phyloP scores from a whole-genome alignment of 164 flowering plant genomes.

The Vitis cinerea region DNA sequence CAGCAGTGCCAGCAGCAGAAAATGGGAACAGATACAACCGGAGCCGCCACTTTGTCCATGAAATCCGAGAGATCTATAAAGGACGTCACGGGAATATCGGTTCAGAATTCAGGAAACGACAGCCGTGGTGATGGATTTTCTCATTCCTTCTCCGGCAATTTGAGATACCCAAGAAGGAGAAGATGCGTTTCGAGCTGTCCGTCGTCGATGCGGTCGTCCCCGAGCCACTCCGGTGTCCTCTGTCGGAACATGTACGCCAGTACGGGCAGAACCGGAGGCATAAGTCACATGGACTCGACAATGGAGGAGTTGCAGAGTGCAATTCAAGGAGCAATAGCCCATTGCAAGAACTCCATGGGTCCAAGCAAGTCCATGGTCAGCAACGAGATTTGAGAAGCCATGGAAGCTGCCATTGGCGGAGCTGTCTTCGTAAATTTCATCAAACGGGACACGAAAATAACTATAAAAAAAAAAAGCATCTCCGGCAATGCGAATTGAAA shows the following conservation, averaged over 20 bases:
- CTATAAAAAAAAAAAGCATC: too few relatives aligned
- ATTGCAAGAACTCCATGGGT: constrained; percentile 90
- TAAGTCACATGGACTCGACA: constrained; percentile 41
- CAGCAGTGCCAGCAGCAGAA: constrained; percentile 34
- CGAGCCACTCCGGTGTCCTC: constrained; percentile 78
- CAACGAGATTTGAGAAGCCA: constrained; percentile 15
- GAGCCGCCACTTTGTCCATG: not conserved
- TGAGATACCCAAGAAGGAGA: constrained; percentile 59
- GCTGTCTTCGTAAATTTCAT: too few relatives aligned
- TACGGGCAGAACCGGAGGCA: constrained; percentile 1
- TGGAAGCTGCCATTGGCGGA: too few relatives aligned
- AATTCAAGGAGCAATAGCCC: constrained; percentile 95
- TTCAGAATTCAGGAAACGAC: constrained; percentile 20
- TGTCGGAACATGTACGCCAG: constrained; percentile 23
- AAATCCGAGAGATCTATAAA: constrained; percentile 20
- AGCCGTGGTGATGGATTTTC: constrained; percentile 23
- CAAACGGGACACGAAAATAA: too few relatives aligned
- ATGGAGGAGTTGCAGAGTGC: constrained; percentile 96
- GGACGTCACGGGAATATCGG: not conserved
- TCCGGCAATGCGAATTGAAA: too few relatives aligned
- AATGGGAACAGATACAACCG: not conserved
- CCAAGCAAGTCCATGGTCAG: constrained; percentile 35
- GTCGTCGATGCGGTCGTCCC: constrained; percentile 90
- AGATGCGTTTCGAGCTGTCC: constrained; percentile 77
- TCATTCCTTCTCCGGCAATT: constrained; percentile 78